Evolutionary conservation across 2,329 filamentous ascomycete species (phyloP).

Genomic region (Colletotrichum costaricense): DNA sequence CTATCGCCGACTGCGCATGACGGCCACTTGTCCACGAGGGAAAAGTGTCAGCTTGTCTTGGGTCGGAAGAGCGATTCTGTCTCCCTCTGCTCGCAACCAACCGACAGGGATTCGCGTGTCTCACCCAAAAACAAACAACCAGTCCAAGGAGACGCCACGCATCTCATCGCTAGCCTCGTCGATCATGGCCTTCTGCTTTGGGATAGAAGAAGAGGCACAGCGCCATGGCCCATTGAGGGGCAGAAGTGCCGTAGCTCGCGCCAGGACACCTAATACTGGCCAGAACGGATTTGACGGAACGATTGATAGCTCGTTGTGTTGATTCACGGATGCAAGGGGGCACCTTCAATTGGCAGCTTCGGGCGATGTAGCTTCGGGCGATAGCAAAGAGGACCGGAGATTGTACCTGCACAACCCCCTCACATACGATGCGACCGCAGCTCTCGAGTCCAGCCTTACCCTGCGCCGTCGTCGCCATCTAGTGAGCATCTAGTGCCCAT

Average conservation of each 20-base stretch:
- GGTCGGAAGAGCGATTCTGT: neutral
- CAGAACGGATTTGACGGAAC: slow-evolving; percentile 14
- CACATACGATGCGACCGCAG: slow-evolving; percentile 20
- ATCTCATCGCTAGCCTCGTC: slow-evolving; percentile 30
- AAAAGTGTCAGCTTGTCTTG: neutral
- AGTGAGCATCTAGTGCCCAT: slow-evolving; percentile 3
- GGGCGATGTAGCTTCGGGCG: slow-evolving; percentile 5
- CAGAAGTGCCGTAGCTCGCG: neutral
- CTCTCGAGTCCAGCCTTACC: slow-evolving; percentile 32
- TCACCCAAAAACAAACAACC: slow-evolving; percentile 22
- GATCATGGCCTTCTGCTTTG: slow-evolving; percentile 24
- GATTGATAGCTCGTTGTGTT: slow-evolving; percentile 20
- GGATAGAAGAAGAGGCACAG: neutral
- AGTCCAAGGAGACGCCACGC: neutral
- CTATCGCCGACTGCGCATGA: slow-evolving; percentile 20
- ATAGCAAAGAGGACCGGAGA: slow-evolving; percentile 26
- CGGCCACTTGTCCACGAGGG: neutral
- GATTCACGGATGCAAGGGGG: slow-evolving; percentile 29
- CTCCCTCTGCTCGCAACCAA: slow-evolving; percentile 19
- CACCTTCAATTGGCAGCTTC: slow-evolving; percentile 3
- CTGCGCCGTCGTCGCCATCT: neutral
- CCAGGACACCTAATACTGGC: slow-evolving; percentile 5
- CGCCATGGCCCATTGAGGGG: neutral
- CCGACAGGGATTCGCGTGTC: slow-evolving; percentile 30
- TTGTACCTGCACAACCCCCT: slow-evolving; percentile 29